These are phyloP conservation scores for Aspergillus campestris DNA, from an alignment of 495 filamentous ascomycete genomes.

Conservation along the genomic window DNA sequence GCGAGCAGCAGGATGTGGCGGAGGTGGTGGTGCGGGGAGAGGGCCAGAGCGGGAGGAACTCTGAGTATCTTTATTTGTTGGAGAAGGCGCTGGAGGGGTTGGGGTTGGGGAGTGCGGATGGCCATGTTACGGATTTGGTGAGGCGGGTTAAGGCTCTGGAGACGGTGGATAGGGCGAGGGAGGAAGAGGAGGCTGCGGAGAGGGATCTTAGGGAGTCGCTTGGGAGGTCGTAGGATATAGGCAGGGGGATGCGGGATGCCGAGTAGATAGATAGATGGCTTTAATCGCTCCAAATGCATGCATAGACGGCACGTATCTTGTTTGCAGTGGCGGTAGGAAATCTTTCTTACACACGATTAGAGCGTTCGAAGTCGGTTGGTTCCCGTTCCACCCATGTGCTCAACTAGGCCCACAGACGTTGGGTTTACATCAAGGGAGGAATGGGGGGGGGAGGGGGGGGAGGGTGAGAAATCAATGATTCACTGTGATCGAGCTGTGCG, in stretches of 20 bases:
- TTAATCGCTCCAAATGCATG: slow-evolving; percentile 6
- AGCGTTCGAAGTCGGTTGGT: too few relatives aligned
- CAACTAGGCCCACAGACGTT: too few relatives aligned
- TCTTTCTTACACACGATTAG: too few relatives aligned
- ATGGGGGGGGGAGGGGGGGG: too few relatives aligned
- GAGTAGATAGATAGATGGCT: not conserved
- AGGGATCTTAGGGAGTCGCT: slow-evolving; percentile 26
- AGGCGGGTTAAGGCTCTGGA: slow-evolving; percentile 36
- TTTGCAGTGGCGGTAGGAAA: too few relatives aligned
- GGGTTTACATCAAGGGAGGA: too few relatives aligned
- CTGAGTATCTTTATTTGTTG: slow-evolving; percentile 79
- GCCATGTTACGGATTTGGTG: slow-evolving; percentile 59
- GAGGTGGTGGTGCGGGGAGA: slow-evolving; percentile 67
- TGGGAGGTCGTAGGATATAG: slow-evolving; percentile 12
- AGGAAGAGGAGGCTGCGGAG: slow-evolving; percentile 31
- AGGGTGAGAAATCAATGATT: too few relatives aligned
- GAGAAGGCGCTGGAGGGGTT: slow-evolving; percentile 69
- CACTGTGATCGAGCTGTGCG: too few relatives aligned
- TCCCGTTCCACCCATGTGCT: too few relatives aligned
- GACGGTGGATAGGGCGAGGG: slow-evolving; percentile 16
- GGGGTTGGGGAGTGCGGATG: slow-evolving; percentile 71
- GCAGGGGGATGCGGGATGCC: too few relatives aligned
- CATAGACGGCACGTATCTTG: not conserved
- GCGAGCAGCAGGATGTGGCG: slow-evolving; percentile 74
- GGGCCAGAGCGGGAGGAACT: slow-evolving; percentile 86